phyloP scores from a whole-genome alignment of 2,329 filamentous ascomycete species.

The Monosporascus sp. region DNA sequence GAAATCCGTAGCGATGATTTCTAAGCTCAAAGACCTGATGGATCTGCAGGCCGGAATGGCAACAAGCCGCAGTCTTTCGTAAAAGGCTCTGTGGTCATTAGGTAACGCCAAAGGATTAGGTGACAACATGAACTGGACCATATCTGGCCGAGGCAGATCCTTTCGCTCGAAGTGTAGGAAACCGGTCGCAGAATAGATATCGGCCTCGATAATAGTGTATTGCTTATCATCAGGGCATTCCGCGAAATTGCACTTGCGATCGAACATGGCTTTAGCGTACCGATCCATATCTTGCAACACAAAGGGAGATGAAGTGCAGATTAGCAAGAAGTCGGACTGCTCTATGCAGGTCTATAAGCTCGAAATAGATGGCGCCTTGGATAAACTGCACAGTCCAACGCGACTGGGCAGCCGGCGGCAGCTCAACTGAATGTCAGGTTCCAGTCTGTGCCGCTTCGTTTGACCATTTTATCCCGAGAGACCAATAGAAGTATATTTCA shows the following conservation, averaged over 20 bases:
- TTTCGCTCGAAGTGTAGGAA: not conserved
- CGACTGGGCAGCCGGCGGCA: too few relatives aligned
- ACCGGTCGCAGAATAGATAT: too few relatives aligned
- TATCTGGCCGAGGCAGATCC: not conserved
- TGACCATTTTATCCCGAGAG: too few relatives aligned
- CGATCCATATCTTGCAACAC: not conserved
- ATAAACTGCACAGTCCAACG: too few relatives aligned
- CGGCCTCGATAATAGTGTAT: not conserved
- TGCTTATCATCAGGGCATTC: not conserved
- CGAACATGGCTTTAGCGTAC: not conserved
- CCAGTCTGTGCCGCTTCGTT: too few relatives aligned
- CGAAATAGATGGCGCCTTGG: not conserved
- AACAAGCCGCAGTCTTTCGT: not conserved
- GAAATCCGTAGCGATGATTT: not conserved
- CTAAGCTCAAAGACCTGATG: not conserved
- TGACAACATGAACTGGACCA: not conserved
- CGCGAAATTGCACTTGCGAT: not conserved
- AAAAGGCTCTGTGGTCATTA: too few relatives aligned
- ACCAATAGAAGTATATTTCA: too few relatives aligned
- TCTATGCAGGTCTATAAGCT: not conserved
- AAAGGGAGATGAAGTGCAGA: not conserved
- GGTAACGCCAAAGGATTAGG: not conserved
- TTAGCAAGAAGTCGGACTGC: not conserved
- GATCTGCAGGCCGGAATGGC: not conserved
- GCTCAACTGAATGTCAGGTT: too few relatives aligned